A percentile compares a stretch with the other conserved stretches of the same genome.
These are phyloP conservation scores for Aurinia saxatilis DNA, from an alignment of 345 rosid species.

Conservation along the genomic window DNA sequence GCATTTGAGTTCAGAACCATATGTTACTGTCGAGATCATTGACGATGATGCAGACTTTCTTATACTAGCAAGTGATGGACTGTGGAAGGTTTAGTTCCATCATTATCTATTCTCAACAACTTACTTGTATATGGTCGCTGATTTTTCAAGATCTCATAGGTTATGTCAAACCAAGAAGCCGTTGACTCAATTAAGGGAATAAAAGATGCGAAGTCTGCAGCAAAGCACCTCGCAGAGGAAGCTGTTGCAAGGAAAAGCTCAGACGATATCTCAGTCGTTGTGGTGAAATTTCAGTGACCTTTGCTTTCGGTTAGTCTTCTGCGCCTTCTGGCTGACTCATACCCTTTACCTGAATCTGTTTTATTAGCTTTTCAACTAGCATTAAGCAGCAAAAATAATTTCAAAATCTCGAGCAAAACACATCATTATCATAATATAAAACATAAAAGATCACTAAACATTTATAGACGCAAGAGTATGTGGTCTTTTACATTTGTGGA, in stretches of 20 bases:
- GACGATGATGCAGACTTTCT: slow-evolving; percentile 57
- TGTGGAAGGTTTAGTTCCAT: slow-evolving; percentile 66
- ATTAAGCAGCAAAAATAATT: not conserved
- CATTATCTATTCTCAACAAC: not conserved
- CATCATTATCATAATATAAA: not conserved
- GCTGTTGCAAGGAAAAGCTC: slow-evolving; percentile 64
- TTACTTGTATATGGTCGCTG: slow-evolving; percentile 7
- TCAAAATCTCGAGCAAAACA: not conserved
- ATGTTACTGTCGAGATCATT: slow-evolving; percentile 46
- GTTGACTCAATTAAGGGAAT: slow-evolving; percentile 51
- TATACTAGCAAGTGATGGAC: slow-evolving; percentile 85
- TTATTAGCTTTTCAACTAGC: not conserved
- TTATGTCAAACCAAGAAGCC: slow-evolving; percentile 86
- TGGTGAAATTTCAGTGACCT: slow-evolving; percentile 56
- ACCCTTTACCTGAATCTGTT: slow-evolving; percentile 2
- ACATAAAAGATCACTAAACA: slow-evolving; percentile 3
- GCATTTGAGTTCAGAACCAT: slow-evolving; percentile 90
- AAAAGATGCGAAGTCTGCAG: slow-evolving; percentile 76
- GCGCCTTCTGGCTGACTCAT: not conserved
- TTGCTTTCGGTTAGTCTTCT: slow-evolving; percentile 25
- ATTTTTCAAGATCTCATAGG: slow-evolving; percentile 33
- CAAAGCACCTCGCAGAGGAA: slow-evolving; percentile 78
- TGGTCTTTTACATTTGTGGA: not conserved
- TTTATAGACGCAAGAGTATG: slow-evolving; percentile 2
- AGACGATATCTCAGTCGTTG: slow-evolving; percentile 87